Evolutionary conservation across 2,329 filamentous ascomycete genomes (phyloP), one percentile per base, ranked within the genome.

Genomic region (Xylaria sp.): DNA sequence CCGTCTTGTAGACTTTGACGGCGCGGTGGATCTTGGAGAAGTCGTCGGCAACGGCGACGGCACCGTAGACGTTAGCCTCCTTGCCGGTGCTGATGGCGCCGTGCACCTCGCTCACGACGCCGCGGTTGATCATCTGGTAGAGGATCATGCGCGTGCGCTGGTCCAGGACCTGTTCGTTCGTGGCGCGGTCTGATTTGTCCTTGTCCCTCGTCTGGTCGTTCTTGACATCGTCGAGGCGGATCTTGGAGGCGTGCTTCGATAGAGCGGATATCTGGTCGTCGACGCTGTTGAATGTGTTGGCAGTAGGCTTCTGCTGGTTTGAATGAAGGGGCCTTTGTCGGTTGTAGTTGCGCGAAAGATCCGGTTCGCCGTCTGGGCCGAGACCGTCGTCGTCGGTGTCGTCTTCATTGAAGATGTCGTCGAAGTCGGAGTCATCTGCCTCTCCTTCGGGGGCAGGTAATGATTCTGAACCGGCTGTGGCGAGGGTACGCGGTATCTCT

Each of bases 1-100:
- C 92, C 7, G 96, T 99, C 86, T 99, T 99, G 88, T 99, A 99
- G 59, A 99, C 93, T 83, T 99, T 99, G 85, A 98, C 94, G 12
- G 96, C 96, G 57, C 93, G 89, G 76, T 97, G 93, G 0, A 90
- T 81, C 0, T 88, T 82, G 21, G 85, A 82, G 47, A 84, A 84
- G 7, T 86, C 79, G 9, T 87, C 85, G 6, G 89, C 83, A 0
- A 88, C 83, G 2, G 89, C 87, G 11, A 97, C 86, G 19, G 95
- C 94, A 71, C 97, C 93, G 82, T 99, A 99, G 30, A 99, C 96
- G 79, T 99, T 99, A 68, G 96, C 96, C 81, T 99, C 96, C 80
- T 99, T 99, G 64, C 96, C 96, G 0, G 96, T 99, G 69, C 93
- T 97, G 74, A 99, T 88, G 78, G 96, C 96, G 55, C 97, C 96